Evolutionary conservation across 148 eudicot genomes (phyloP), one percentile per base, ranked within the genome.

Genomic region (Linanthus parryae): DNA sequence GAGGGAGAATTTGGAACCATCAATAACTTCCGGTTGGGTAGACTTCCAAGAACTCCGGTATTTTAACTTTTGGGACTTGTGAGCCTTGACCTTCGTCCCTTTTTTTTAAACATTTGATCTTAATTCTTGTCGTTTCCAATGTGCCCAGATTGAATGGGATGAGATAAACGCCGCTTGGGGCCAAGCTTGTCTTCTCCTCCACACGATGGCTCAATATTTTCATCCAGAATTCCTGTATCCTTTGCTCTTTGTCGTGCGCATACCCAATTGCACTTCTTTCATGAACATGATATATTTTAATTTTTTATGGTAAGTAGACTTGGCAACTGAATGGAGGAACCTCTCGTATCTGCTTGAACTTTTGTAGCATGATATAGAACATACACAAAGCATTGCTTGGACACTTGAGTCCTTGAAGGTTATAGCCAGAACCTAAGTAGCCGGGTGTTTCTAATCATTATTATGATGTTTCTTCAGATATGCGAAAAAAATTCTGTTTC

Each of bases 151-250:
- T 56, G 97, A 89, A 56, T 88, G 97, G 97, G 97, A 88, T 67
- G 97, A 88, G 79, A 85, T 85, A 72, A 88, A 88, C 73, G 97
- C 97, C 54, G 94, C 97, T 45, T 88, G 97, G 97, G 97, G 97
- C 47, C 94, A 84, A 69, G 97, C 97, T 23, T 84, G 97, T 59
- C 80, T 88, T 63, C 94, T 88, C 55, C 90, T 88, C 47, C 97
- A 88, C 53, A 88, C 97, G 24, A 88, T 84, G 90, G 78, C 90
- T 57, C 97, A 88, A 64, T 75, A 88, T 65, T 88, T 79, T 59
- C 66, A 80, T 16, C 97, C 97, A 24, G 85, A 82, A 69, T 88
- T 84, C 62, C 79, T 56, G 97, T 89, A 89, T 89, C 95, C 87
- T 83, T 68, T 57, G 7, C 37, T n/a, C n/a, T n/a, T n/a, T 18